phyloP scores from a whole-genome alignment of 2,329 filamentous ascomycete genomes.

The Penicillium oxalicum region DNA sequence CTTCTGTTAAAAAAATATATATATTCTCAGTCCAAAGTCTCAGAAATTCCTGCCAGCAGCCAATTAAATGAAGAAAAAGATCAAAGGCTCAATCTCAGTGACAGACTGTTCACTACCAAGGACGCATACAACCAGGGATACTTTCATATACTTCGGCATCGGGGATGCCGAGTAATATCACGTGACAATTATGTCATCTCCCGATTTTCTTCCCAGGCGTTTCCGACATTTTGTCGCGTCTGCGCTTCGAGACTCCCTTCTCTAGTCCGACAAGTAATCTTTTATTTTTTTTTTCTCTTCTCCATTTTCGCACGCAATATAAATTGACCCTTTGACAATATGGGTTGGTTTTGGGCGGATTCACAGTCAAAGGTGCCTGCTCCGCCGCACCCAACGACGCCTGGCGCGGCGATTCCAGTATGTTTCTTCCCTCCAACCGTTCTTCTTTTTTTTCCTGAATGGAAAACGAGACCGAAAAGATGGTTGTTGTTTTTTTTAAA shows the following conservation, averaged over 20 bases:
- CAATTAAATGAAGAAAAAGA: too few species aligned
- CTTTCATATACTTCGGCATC: conserved; percentile 1
- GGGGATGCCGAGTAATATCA: not conserved
- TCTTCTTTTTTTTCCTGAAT: too few species aligned
- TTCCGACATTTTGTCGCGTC: conserved; percentile 6
- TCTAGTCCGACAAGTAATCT: not conserved
- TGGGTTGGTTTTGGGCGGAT: conserved; percentile 70
- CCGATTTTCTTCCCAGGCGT: conserved; percentile 13
- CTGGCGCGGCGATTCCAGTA: conserved; percentile 52
- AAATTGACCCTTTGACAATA: conserved; percentile 25
- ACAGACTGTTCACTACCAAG: too few species aligned
- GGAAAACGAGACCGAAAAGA: too few species aligned
- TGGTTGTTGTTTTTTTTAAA: too few species aligned
- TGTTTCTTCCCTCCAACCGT: conserved; percentile 15
- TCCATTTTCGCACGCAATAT: too few species aligned
- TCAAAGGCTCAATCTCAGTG: too few species aligned
- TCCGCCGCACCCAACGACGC: conserved; percentile 45
- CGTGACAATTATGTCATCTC: conserved; percentile 11
- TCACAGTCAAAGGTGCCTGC: conserved; percentile 34
- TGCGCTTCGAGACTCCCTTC: conserved; percentile 11
- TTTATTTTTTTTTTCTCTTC: not conserved
- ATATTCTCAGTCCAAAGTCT: too few species aligned
- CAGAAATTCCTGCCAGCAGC: too few species aligned
- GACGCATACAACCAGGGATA: not conserved
- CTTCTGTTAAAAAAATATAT: too few species aligned